phyloP scores from a whole-genome alignment of 2,329 filamentous ascomycete species.

The Dactylellina sp. region DNA sequence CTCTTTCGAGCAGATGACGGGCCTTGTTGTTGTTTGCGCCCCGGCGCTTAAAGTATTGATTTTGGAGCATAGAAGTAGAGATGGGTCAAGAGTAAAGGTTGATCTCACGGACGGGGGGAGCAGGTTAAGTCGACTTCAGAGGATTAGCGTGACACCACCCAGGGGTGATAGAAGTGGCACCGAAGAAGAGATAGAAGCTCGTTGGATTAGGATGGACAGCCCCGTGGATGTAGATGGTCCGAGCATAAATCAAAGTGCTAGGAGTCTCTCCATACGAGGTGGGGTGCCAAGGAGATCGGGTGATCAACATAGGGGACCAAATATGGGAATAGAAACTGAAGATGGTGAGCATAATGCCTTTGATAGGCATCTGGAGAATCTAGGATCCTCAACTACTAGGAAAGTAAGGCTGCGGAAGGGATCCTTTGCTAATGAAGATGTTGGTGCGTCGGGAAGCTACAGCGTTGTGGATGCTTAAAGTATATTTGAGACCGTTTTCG shows the following conservation, averaged over 20 bases:
- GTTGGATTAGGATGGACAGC: slow-evolving; percentile 51
- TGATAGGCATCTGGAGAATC: slow-evolving; percentile 20
- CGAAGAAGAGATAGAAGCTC: slow-evolving; percentile 16
- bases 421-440: background rate
- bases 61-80: slow-evolving; percentile 43
- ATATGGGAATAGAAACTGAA: background rate
- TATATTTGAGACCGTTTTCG: no score
- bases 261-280: slow-evolving; percentile 28
- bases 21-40: slow-evolving; percentile 44
- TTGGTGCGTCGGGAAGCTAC: slow-evolving; percentile 1
- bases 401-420: slow-evolving; percentile 5
- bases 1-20: slow-evolving; percentile 49
- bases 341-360: background rate
- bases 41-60: slow-evolving; percentile 48
- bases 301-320: background rate
- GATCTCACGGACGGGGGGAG: slow-evolving; percentile 42
- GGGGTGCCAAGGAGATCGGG: background rate
- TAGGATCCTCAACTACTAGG: slow-evolving; percentile 4
- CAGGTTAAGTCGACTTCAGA: slow-evolving; percentile 39
- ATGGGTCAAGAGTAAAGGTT: slow-evolving; percentile 37
- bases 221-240: slow-evolving; percentile 19
- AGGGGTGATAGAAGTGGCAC: slow-evolving; percentile 21
- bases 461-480: slow-evolving; percentile 33
- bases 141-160: slow-evolving; percentile 33
- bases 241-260: background rate